Percentiles rank a stretch among this genome's conserved stretches.
Evolutionary conservation across 1,284 basidiomycete species (phyloP).

Genomic region (Fomes fomentarius): DNA sequence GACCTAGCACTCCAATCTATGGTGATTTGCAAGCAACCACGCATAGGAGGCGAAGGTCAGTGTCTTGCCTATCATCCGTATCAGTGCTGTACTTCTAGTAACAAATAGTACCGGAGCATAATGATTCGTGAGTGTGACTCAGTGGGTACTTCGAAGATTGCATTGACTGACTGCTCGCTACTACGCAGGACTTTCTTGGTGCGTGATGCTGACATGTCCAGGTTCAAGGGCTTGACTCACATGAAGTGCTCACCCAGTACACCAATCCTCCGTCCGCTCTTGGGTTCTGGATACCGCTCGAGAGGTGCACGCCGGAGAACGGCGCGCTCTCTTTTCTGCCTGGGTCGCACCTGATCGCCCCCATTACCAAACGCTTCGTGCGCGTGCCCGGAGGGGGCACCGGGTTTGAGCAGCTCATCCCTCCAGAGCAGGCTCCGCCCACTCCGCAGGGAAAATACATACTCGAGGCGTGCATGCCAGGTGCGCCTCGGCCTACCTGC

Average conservation of each 20-base stretch:
- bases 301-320: conserved; percentile 83
- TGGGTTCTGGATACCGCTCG: conserved; percentile 95
- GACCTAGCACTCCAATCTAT: conserved; percentile 86
- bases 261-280: conserved; percentile 90
- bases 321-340: conserved; percentile 92
- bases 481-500: conserved; percentile 39
- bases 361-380: conserved; percentile 83
- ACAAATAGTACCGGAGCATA: conserved; percentile 70
- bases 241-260: conserved; percentile 58
- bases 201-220: conserved; percentile 25
- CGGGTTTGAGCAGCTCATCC: conserved; percentile 69
- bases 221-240: background rate
- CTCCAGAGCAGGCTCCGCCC: conserved; percentile 46
- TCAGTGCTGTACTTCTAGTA: background rate
- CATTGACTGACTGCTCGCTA: no score
- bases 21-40: conserved; percentile 90
- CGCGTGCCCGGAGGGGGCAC: conserved; percentile 75
- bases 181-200: conserved; percentile 73
- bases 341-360: conserved; percentile 80
- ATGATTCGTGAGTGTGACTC: conserved; percentile 71
- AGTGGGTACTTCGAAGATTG: no score
- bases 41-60: conserved; percentile 86
- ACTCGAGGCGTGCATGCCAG: conserved; percentile 76
- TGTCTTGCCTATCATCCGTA: background rate
- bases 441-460: conserved; percentile 61